Evolutionary conservation across 2,329 filamentous ascomycete species (phyloP), one percentile per base, ranked within the genome.

Genomic region (Aspergillus pseudoterreus): DNA sequence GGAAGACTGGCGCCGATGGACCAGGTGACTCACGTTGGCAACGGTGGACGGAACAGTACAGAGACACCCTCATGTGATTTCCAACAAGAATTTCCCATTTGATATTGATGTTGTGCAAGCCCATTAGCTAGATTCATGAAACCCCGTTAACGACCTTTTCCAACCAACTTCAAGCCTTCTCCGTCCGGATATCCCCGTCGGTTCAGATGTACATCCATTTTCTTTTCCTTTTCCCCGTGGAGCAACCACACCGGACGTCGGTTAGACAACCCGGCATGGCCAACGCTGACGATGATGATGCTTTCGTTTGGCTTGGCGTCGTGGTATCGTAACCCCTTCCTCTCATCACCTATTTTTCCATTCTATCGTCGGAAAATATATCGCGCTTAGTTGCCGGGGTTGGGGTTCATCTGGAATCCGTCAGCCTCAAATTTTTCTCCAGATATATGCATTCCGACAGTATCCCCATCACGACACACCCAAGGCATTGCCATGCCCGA

Each of bases 341-440:
- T 12, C 19, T 22, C 39, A 42, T 42, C 39, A 42, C 19, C 39
- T 42, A 42, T 42, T 42, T 42, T 42, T 19, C 39, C 19, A 12
- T 38, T 38, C 35, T 24, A 22, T 38, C 24, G 36, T 46, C 45
- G 50, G 22, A 41, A 39, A 43, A 27, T 39, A 38, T 22, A 30
- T 43, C 15, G 24, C 47, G 41, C 67, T 78, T 88, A 90, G 67
- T 84, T 73, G 73, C 83, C 84, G 70, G 88, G 87, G 83, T 90
- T 90, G 76, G 88, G 87, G 85, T 92, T 92, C 88, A 92, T 92
- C 88, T 88, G 61, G 43, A 38, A 21, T 42, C n/a, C 11, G n/a
- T 15, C 11, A 42, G 39, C 19, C 27, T 15, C 39, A 22, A 22
- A 22, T 22, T 2, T 5, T 22, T 22, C 1, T 6, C 22, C 22